Evolutionary conservation across 441 rosid genomes (phyloP).

Genomic region (Eutrema salsugineum): DNA sequence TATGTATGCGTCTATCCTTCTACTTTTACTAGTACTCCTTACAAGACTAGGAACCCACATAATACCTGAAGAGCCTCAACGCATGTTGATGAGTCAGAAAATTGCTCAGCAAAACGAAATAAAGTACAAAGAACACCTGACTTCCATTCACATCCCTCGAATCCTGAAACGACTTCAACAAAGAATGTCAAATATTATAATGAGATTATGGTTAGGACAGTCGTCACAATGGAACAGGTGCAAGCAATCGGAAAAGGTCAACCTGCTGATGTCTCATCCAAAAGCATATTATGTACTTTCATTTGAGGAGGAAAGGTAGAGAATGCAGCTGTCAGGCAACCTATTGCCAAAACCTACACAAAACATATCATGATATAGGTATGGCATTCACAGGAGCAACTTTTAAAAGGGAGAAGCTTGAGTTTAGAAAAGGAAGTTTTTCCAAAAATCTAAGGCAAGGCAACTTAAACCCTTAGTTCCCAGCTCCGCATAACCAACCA

Average conservation of each 20-base stretch:
- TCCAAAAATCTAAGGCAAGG: constrained; percentile 4
- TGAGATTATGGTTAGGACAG: constrained; percentile 9
- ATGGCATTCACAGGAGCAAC: not conserved
- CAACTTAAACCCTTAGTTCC: not conserved
- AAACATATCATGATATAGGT: constrained; percentile 19
- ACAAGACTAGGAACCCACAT: constrained; percentile 7
- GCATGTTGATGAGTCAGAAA: constrained; percentile 53
- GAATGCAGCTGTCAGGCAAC: constrained; percentile 78
- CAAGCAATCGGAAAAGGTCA: constrained; percentile 15
- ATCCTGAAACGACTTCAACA: constrained; percentile 52
- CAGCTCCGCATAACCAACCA: not conserved
- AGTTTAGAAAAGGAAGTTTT: not conserved
- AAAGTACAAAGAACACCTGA: constrained; percentile 57
- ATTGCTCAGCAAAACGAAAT: constrained; percentile 50
- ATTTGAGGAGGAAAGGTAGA: constrained; percentile 65
- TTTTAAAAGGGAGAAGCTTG: not conserved
- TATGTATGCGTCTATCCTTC: not conserved
- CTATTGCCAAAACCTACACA: constrained; percentile 64
- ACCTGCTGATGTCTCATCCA: constrained; percentile 66
- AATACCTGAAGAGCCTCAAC: constrained; percentile 92
- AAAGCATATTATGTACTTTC: constrained; percentile 60
- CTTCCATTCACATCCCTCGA: constrained; percentile 40
- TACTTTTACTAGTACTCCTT: constrained; percentile 1
- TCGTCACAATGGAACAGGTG: not conserved
- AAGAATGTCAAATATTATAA: constrained; percentile 29